Conservation (phyloP, 2,329 filamentous ascomycete genomes). For the Aspergillus candidus region DNA sequence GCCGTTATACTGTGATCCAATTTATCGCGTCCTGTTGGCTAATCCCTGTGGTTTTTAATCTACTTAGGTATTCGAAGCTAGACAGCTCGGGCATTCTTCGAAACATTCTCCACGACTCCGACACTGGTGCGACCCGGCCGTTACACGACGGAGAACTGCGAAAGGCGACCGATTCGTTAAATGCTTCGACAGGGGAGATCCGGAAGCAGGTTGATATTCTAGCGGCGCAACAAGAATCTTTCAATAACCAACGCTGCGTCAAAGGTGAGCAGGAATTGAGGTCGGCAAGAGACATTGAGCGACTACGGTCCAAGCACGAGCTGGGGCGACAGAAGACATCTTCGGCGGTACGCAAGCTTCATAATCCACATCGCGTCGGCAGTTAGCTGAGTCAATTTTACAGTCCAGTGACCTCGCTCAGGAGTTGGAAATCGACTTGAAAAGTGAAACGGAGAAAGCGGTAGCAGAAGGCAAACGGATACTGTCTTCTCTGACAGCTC, state of each 20-base stretch:
- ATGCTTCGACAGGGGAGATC: constrained; percentile 32
- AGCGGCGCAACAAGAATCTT: constrained; percentile 25
- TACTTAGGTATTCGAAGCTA: constrained; percentile 29
- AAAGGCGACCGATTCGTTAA: constrained; percentile 29
- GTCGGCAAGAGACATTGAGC: constrained; percentile 22
- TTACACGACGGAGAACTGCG: constrained; percentile 36
- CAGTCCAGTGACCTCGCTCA: constrained; percentile 32
- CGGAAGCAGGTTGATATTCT: constrained; percentile 30
- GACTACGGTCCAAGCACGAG: constrained; percentile 31
- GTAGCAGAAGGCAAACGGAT: constrained; percentile 28
- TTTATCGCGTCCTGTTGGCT: too few relatives aligned
- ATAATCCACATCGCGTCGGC: background rate
- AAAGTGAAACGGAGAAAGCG: constrained; percentile 25
- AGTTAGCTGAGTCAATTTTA: constrained; percentile 9
- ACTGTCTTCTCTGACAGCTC: constrained; percentile 26
- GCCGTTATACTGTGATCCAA: background rate
- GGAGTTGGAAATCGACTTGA: constrained; percentile 28
- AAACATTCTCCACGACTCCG: constrained; percentile 21
- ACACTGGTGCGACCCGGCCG: constrained; percentile 29
- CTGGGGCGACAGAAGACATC: constrained; percentile 28
- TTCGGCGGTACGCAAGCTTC: constrained; percentile 25
- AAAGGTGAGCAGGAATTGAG: constrained; percentile 19
- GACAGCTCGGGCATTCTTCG: constrained; percentile 27
- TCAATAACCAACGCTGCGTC: constrained; percentile 22
- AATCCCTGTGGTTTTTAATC: background rate